Evolutionary conservation across 2,329 filamentous ascomycete species (phyloP), one percentile per base, ranked within the genome.

Genomic region (Fusarium tjaetaba): DNA sequence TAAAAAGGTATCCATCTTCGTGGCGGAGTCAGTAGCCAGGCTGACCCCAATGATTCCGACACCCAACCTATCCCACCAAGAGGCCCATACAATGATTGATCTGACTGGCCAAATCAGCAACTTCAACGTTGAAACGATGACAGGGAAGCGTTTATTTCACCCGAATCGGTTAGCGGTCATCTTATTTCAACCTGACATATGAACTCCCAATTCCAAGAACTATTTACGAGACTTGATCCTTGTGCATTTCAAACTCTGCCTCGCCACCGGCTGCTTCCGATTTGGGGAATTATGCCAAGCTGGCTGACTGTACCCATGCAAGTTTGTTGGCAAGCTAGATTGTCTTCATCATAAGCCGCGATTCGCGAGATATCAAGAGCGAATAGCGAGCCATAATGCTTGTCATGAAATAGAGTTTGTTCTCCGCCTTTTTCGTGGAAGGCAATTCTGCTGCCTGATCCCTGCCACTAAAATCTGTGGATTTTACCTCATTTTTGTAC

Each of bases 331-430:
- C 16, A 20, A 24, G 28, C 60, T 34, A 41, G 34, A 16, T 18
- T 15, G 13, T 9, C 9, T 36, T 18, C 8, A 18, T 28, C 20
- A 28, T 46, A 36, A 56, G n/a, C 34, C 30, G 28, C 41, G 48
- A 57, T 57, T 42, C 22, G 30, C 41, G 61, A 66, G 26, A 11
- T 24, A 38, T 11, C 24, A 57, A 34, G 5, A n/a, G 43, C 60
- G 60, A 65, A 66, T 65, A 28, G 48, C 41, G 63, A 65, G 24
- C 18, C 61, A 42, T 4, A 6, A 30, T n/a, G 11, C 22, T 51
- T 49, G 20, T 38, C 32, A 20, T 11, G 5, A 38, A 51, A 30
- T 11, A 36, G 11, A 15, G 20, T 28, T 49, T 38, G 10, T 26
- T n/a, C n/a, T 32, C n/a, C 30, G 24, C 24, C 55, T 36, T 58